Evolutionary conservation across 2,329 filamentous ascomycete genomes (phyloP).

Genomic region (Diaporthe helianthi): DNA sequence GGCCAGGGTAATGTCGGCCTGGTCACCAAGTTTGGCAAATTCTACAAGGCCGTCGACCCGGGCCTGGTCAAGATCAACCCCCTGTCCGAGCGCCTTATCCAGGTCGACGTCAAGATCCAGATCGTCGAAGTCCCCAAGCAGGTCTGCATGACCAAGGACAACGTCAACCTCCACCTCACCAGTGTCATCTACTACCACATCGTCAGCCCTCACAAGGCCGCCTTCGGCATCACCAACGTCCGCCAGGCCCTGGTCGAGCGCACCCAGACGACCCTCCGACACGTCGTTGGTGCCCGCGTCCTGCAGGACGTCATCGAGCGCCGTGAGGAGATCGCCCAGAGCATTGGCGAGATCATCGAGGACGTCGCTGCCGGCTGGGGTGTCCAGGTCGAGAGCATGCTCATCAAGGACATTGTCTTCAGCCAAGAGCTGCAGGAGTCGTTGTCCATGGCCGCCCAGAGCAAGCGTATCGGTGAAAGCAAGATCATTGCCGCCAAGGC

Average conservation of each 20-base stretch:
- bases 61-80: conserved; percentile 98
- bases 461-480: conserved; percentile 96
- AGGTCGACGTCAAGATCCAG: conserved; percentile 99
- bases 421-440: conserved; percentile 94
- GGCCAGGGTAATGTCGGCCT: conserved; percentile 93
- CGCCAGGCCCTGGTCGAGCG: conserved; percentile 96
- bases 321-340: conserved; percentile 94
- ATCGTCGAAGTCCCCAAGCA: conserved; percentile 97
- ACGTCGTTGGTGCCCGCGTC: conserved; percentile 94
- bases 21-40: conserved; percentile 93
- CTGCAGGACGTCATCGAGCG: conserved; percentile 98
- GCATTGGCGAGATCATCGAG: conserved; percentile 96
- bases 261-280: conserved; percentile 95
- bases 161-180: conserved; percentile 90
- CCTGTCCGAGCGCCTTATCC: conserved; percentile 85
- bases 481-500: conserved; percentile 98
- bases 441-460: conserved; percentile 97
- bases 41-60: conserved; percentile 94
- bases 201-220: conserved; percentile 91
- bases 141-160: conserved; percentile 99
- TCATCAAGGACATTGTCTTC: conserved; percentile 99
- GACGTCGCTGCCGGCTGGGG: conserved; percentile 94
- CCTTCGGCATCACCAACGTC: conserved; percentile 94
- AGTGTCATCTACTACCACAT: conserved; percentile 99
- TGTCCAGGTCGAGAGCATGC: conserved; percentile 95